A percentile compares a stretch with the other conserved stretches of the same genome.
Evolutionary conservation across 345 rosid genomes (phyloP).

Genomic region (Euclidium syriacum): DNA sequence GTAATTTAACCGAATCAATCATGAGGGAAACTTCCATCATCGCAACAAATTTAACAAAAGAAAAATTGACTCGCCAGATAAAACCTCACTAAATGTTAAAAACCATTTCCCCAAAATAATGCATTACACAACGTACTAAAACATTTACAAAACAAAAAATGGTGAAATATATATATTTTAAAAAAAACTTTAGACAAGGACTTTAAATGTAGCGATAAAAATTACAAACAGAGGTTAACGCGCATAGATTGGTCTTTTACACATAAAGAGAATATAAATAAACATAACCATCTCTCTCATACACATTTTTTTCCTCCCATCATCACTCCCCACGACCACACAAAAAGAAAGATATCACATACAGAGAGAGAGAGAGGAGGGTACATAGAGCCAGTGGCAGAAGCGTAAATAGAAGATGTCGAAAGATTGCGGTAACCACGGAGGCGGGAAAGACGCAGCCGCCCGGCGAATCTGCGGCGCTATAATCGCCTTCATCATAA

Average conservation of each 20-base stretch:
- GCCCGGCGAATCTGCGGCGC: slow-evolving; percentile 24
- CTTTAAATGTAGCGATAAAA: background rate
- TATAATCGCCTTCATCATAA: slow-evolving; percentile 45
- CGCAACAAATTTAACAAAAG: background rate
- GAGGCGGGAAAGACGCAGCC: slow-evolving; percentile 28
- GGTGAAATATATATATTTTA: background rate
- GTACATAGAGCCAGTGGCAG: slow-evolving; percentile 20
- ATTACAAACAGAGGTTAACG: background rate
- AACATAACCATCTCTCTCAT: slow-evolving; percentile 5
- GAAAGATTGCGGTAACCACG: slow-evolving; percentile 37
- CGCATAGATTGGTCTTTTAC: slow-evolving; percentile 8
- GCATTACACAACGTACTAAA: background rate
- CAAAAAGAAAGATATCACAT: background rate
- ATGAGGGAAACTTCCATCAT: slow-evolving; percentile 32
- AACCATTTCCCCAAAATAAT: background rate
- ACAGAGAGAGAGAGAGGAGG: slow-evolving; percentile 7
- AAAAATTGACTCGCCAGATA: background rate
- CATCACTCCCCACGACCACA: slow-evolving; percentile 22
- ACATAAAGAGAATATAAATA: slow-evolving; percentile 14
- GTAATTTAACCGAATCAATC: slow-evolving; percentile 24
- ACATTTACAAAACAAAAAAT: background rate
- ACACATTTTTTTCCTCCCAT: slow-evolving; percentile 14
- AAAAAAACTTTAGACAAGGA: background rate
- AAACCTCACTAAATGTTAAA: slow-evolving; percentile 4
- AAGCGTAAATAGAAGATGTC: slow-evolving; percentile 27